These are phyloP conservation scores for Parathielavia hyrcaniae DNA, from an alignment of 495 filamentous ascomycete species.

Conservation along the genomic window DNA sequence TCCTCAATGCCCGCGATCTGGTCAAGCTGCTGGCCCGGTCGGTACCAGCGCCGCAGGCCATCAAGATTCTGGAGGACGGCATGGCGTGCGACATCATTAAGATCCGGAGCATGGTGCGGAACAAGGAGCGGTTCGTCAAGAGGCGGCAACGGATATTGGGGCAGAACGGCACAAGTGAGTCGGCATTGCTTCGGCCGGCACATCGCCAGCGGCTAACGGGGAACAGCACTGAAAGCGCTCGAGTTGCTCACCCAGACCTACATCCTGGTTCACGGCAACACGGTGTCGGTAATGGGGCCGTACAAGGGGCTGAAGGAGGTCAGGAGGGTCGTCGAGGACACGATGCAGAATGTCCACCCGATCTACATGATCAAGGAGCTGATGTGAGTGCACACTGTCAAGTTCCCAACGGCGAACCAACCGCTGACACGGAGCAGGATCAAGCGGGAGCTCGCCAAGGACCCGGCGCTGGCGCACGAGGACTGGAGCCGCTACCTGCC, in stretches of 20 bases:
- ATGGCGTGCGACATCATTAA: conserved; percentile 91
- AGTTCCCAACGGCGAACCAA: background rate
- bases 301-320: conserved; percentile 93
- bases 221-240: conserved; percentile 66
- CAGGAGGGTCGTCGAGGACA: conserved; percentile 83
- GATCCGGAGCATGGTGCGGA: conserved; percentile 77
- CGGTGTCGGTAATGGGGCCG: conserved; percentile 81
- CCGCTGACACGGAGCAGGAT: conserved; percentile 51
- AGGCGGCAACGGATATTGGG: conserved; percentile 87
- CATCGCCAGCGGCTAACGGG: conserved; percentile 8
- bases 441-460: conserved; percentile 94
- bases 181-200: background rate
- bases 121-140: conserved; percentile 97
- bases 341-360: conserved; percentile 88
- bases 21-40: conserved; percentile 88
- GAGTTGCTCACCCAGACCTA: conserved; percentile 93
- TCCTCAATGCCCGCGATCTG: conserved; percentile 88
- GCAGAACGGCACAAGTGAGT: conserved; percentile 35
- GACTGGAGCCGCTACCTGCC: conserved; percentile 96
- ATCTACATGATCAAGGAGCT: conserved; percentile 79
- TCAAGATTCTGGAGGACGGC: conserved; percentile 91
- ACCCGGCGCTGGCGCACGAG: conserved; percentile 77
- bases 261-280: conserved; percentile 96
- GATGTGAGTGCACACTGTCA: conserved; percentile 43
- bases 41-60: conserved; percentile 85